A percentile compares a stretch with the other conserved stretches of the same genome.
Evolutionary conservation across 2,329 filamentous ascomycete species (phyloP).

Genomic region (Scytalidium sp.): DNA sequence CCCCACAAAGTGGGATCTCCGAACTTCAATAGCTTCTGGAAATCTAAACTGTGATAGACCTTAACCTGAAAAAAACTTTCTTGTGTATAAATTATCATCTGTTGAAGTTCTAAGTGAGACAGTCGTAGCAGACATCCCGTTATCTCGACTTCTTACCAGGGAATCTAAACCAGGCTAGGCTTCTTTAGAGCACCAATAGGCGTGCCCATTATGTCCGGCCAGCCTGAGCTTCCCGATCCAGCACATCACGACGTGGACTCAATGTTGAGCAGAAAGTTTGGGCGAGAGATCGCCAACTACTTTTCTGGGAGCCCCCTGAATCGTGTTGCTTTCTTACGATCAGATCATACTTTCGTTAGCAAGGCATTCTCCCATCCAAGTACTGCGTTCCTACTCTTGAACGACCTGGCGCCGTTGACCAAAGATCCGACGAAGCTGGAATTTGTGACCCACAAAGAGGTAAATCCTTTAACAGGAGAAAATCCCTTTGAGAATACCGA

Average conservation of each 20-base stretch:
- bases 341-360: constrained; percentile 67
- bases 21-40: neutral
- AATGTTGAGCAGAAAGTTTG: constrained; percentile 75
- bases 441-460: constrained; percentile 65
- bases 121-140: no score
- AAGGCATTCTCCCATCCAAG: constrained; percentile 63
- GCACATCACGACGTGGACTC: constrained; percentile 27
- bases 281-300: constrained; percentile 79
- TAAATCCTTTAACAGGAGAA: constrained; percentile 66
- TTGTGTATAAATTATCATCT: no score
- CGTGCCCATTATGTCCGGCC: constrained; percentile 22
- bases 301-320: constrained; percentile 78
- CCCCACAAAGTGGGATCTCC: neutral
- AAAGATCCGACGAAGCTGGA: constrained; percentile 59
- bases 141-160: no score
- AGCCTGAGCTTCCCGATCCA: constrained; percentile 27
- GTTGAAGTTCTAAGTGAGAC: no score
- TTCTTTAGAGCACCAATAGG: neutral
- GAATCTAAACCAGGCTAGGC: no score
- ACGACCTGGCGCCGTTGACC: constrained; percentile 73
- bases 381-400: constrained; percentile 74
- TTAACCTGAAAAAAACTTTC: no score
- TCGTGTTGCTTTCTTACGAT: constrained; percentile 73
- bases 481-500: constrained; percentile 72
- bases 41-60: no score